Evolutionary conservation across 2,329 filamentous ascomycete species (phyloP), one percentile per base, ranked within the genome.

Genomic region (Trematosphaeria pertusa): DNA sequence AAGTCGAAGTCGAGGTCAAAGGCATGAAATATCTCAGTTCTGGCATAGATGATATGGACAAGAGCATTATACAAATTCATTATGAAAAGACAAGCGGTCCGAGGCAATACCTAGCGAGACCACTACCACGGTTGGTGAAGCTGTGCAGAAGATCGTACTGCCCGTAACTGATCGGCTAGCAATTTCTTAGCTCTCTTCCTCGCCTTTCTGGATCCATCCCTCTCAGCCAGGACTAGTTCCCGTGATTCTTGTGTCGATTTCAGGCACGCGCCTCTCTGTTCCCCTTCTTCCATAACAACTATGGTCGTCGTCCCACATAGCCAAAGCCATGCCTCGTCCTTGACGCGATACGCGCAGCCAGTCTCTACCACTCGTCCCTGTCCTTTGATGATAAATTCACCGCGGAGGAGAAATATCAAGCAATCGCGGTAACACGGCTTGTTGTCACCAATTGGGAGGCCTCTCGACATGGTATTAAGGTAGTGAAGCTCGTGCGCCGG

Each of bases 211-310:
- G 31, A 17, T 34, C 31, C 31, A 34, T 34, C 31, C 15, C 31
- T 34, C 31, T 17, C 31, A 15, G 15, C 31, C 31, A 34, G 31
- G 6, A 34, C 14, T 34, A 34, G 31, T 34, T 34, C 31, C 31
- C 15, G 14, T 34, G 31, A 34, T 34, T 34, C 31, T 34, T 34
- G 31, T 14, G 31, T 15, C 7, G 7, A 17, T 17, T 14, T 34
- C 31, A 34, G 31, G 31, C 31, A 34, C 31, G 7, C 15, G 31
- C 31, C 31, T 34, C 31, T 34, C 31, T 34, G 31, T 34, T 34
- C 31, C 14, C 31, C 31, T 34, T 34, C 31, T 15, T 34, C 31
- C 31, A 34, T 34, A 34, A 34, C 31, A 34, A 34, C 31, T 34
- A 17, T 34, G 8, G 31, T 34, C 31, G 31, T 34, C 31, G 31